Base-by-base conservation (phyloP, 2,329 filamentous ascomycete genomes). In the Penicillium sp. region DNA sequence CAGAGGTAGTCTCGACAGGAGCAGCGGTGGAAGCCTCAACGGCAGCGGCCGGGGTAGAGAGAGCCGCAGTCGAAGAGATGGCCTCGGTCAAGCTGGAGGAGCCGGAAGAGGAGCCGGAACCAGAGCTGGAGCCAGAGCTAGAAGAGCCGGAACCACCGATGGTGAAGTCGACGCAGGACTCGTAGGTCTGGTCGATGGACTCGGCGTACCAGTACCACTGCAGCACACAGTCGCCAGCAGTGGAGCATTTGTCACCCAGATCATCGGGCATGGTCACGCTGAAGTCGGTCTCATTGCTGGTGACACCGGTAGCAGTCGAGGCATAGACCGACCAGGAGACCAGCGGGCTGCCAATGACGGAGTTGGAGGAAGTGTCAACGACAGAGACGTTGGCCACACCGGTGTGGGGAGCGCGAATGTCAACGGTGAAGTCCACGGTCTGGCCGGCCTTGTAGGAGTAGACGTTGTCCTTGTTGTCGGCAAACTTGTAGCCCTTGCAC, bases 401-500 rank as follows among this genome's bases (percentile, higher is more conserved):
- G 44, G 64, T 70, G 66, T 81, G 78, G 3, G 78, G 75, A 52
- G 78, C 76, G 20, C 72, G 69, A 45, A 81, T 77, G 26, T 68
- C 70, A 30, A 80, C 70, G 29, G 68, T 66, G 44, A 80, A 67
- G 61, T 71, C 63, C 46, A 80, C 68, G 2, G 57, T 66, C 59
- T 79, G 64, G n/a, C 78, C 78, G 3, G 75, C 58, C n/a, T 60
- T 78, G 74, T 77, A 84, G 34, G 67, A 72, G 58, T 81, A 75
- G 42, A 84, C 73, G 59, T 80, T 80, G 57, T 68, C 74, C 55
- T 68, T 78, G 71, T 81, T 81, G 71, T 85, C 83, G 39, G 62
- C 75, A 68, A 78, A 82, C 63, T 83, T 78, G 70, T 79, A 79
- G 54, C 82, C 82, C 71, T 84, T 83, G 79, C 80, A 83, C 41